These are phyloP conservation scores for Tylopilus rubrobrunneus DNA, from an alignment of 768 basidiomycete genomes.

Conservation along the genomic window DNA sequence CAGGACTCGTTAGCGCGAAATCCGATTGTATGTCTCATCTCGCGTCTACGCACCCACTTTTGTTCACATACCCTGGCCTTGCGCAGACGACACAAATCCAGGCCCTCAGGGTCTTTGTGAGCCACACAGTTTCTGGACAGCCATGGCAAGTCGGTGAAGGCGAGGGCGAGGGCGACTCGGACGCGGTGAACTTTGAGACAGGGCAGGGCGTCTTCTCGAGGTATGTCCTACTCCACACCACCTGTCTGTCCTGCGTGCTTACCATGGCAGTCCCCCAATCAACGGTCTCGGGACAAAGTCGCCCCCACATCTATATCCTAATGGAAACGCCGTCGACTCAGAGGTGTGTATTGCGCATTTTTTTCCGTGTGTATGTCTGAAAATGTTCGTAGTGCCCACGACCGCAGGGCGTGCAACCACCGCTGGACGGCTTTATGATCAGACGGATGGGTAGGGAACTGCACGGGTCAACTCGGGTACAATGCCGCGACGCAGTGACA, in stretches of 20 bases:
- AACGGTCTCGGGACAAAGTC: conserved; percentile 57
- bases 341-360: conserved; percentile 52
- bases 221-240: conserved; percentile 35
- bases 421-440: conserved; percentile 84
- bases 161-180: conserved; percentile 24
- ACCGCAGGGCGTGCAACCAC: conserved; percentile 49
- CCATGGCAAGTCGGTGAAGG: conserved; percentile 67
- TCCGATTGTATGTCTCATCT: conserved; percentile 44
- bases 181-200: conserved; percentile 61
- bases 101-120: conserved; percentile 75
- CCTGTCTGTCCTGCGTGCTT: not conserved
- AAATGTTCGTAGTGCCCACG: conserved; percentile 53
- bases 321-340: conserved; percentile 67
- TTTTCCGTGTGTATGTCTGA: not conserved
- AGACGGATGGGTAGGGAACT: conserved; percentile 54
- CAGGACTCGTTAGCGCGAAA: conserved; percentile 81
- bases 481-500: no score
- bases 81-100: conserved; percentile 64
- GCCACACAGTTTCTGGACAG: conserved; percentile 84
- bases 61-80: not conserved
- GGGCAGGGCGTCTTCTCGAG: conserved; percentile 86
- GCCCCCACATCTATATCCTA: conserved; percentile 68
- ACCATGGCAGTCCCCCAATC: conserved; percentile 48
- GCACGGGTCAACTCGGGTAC: no score
- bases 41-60: not conserved